These are phyloP conservation scores for Alternaria panax DNA, from an alignment of 2,329 filamentous ascomycete species.

Conservation along the genomic window DNA sequence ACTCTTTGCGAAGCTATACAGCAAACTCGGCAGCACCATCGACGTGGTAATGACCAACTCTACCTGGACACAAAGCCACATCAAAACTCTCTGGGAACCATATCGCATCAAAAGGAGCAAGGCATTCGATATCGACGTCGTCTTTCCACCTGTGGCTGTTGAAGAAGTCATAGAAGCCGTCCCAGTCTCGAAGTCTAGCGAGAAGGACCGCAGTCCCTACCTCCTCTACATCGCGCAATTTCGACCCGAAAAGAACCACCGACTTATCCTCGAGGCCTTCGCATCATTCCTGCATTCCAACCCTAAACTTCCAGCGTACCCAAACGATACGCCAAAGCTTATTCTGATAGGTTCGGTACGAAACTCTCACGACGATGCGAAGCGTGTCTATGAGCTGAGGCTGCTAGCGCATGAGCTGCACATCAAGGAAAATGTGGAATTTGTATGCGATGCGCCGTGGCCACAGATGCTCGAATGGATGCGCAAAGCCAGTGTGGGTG, in stretches of 20 bases:
- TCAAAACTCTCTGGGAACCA: slow-evolving; percentile 77
- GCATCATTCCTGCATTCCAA: slow-evolving; percentile 68
- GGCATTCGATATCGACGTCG: slow-evolving; percentile 70
- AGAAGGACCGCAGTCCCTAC: slow-evolving; percentile 72
- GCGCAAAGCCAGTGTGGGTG: slow-evolving; percentile 78
- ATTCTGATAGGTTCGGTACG: slow-evolving; percentile 93
- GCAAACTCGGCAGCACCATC: slow-evolving; percentile 79
- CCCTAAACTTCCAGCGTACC: slow-evolving; percentile 49
- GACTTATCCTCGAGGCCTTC: slow-evolving; percentile 84
- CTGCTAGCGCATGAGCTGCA: slow-evolving; percentile 82
- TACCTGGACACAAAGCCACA: slow-evolving; percentile 83
- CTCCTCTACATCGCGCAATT: slow-evolving; percentile 97
- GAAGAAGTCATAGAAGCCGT: slow-evolving; percentile 80
- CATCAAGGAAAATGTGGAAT: slow-evolving; percentile 83
- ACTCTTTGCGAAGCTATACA: slow-evolving; percentile 82
- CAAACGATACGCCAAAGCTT: slow-evolving; percentile 66
- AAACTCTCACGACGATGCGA: slow-evolving; percentile 76
- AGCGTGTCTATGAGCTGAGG: slow-evolving; percentile 85
- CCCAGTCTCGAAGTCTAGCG: slow-evolving; percentile 72
- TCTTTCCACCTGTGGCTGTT: slow-evolving; percentile 93
- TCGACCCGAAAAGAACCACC: slow-evolving; percentile 95
- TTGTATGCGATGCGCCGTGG: slow-evolving; percentile 91
- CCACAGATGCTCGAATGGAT: slow-evolving; percentile 83
- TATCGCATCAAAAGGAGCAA: slow-evolving; percentile 51
- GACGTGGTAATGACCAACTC: slow-evolving; percentile 99